Percentiles rank a stretch among this genome's conserved stretches.
These are phyloP conservation scores for Metarhizium rileyi DNA, from an alignment of 2,329 filamentous ascomycete species.

Conservation along the genomic window DNA sequence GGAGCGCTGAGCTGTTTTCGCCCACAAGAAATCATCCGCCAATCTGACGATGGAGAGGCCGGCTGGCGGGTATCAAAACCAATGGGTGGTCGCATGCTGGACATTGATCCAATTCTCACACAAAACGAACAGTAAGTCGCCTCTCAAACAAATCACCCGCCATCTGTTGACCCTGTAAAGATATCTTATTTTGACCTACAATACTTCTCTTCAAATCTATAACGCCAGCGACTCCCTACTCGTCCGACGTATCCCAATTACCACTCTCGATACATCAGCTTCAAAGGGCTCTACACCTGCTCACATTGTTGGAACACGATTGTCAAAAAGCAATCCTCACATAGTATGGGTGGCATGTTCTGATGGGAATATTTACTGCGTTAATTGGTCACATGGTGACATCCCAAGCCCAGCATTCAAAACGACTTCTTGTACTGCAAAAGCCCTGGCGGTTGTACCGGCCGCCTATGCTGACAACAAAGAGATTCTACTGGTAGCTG, in stretches of 20 bases:
- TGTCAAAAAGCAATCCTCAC: conserved; percentile 30
- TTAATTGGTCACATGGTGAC: conserved; percentile 46
- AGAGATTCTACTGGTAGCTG: conserved; percentile 39
- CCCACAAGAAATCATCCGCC: conserved; percentile 16
- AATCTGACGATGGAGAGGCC: conserved; percentile 21
- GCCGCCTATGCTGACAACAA: conserved; percentile 22
- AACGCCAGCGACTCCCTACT: conserved; percentile 73
- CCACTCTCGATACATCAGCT: conserved; percentile 17
- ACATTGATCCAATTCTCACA: conserved; percentile 55
- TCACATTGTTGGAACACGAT: conserved; percentile 32
- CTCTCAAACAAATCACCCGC: not conserved
- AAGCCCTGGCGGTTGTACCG: conserved; percentile 34
- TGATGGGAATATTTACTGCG: conserved; percentile 44
- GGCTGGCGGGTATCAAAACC: conserved; percentile 54
- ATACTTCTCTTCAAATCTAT: conserved; percentile 70
- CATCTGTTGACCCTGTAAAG: conserved; percentile 28
- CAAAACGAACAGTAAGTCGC: conserved; percentile 48
- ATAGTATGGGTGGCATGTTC: conserved; percentile 52
- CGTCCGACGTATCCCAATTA: conserved; percentile 57
- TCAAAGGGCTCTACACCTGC: conserved; percentile 16
- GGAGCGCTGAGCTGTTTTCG: conserved; percentile 9
- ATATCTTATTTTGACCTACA: conserved; percentile 65
- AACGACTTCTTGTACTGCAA: conserved; percentile 31
- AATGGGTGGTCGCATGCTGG: conserved; percentile 55
- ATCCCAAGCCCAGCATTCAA: conserved; percentile 33